These are phyloP conservation scores for Glycyrrhiza uralensis DNA, from an alignment of 306 rosid genomes.

Conservation along the genomic window DNA sequence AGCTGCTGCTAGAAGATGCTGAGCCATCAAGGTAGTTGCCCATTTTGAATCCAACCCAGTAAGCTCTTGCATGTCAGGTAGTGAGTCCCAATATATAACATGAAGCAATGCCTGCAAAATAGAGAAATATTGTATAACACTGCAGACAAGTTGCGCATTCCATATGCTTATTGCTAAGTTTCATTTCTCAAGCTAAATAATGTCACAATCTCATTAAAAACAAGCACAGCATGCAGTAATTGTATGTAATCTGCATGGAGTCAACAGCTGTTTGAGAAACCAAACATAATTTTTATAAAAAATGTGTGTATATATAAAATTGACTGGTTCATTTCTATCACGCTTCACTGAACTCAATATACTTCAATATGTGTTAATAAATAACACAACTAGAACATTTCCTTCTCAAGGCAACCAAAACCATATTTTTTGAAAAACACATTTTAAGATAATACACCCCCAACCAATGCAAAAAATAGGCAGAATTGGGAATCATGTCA, in stretches of 20 bases:
- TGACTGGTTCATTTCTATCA: not conserved
- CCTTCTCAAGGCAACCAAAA: not conserved
- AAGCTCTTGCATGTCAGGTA: conserved; percentile 73
- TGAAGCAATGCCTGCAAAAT: conserved; percentile 72
- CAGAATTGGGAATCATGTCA: not conserved
- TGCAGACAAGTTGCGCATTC: conserved; percentile 29
- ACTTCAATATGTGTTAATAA: not conserved
- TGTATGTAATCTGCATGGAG: not conserved
- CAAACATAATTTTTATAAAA: not conserved
- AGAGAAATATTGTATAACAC: conserved; percentile 1
- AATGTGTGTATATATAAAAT: not conserved
- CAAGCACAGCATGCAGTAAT: not conserved
- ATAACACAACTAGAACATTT: not conserved
- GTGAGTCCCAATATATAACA: conserved; percentile 71
- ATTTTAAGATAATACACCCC: not conserved
- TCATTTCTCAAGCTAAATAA: conserved; percentile 11
- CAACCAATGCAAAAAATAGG: not conserved
- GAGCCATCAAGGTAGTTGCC: conserved; percentile 75
- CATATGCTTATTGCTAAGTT: conserved; percentile 9
- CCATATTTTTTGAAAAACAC: not conserved
- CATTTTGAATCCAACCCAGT: conserved; percentile 61
- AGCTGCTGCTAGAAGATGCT: conserved; percentile 90
- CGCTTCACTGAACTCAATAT: not conserved
- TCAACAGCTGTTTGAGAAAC: not conserved
- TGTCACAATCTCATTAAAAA: conserved; percentile 19